Conservation (phyloP, 208 protist species). For the Tritrichomonas foetus region DNA sequence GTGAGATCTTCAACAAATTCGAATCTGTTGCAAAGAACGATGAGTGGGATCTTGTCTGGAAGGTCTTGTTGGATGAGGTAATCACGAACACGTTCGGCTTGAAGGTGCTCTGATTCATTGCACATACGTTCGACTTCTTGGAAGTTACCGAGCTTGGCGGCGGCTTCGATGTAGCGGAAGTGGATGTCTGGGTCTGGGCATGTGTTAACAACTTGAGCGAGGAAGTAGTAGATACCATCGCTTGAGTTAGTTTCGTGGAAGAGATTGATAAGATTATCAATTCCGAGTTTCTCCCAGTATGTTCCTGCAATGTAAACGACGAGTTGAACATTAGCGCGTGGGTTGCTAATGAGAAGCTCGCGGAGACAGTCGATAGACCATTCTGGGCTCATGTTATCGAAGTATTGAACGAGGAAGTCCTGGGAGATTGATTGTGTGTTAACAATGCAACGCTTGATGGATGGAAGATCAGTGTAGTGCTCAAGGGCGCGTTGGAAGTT, state of each 20-base stretch:
- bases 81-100: slow-evolving; percentile 87
- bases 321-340: slow-evolving; percentile 88
- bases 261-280: slow-evolving; percentile 79
- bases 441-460: slow-evolving; percentile 91
- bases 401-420: slow-evolving; percentile 67
- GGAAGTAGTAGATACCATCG: slow-evolving; percentile 89
- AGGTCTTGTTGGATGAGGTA: slow-evolving; percentile 97
- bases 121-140: slow-evolving; percentile 97
- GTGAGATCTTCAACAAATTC: slow-evolving; percentile 95
- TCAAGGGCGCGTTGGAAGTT: slow-evolving; percentile 85
- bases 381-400: slow-evolving; percentile 83
- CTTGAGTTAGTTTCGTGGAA: slow-evolving; percentile 74
- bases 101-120: slow-evolving; percentile 89
- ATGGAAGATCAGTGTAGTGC: slow-evolving; percentile 90
- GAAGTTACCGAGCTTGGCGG: slow-evolving; percentile 84
- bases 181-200: slow-evolving; percentile 90
- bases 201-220: slow-evolving; percentile 88
- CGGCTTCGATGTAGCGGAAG: slow-evolving; percentile 99
- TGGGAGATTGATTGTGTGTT: slow-evolving; percentile 31
- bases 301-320: slow-evolving; percentile 94
- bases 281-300: slow-evolving; percentile 87
- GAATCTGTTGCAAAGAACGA: slow-evolving; percentile 99
- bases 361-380: slow-evolving; percentile 87
- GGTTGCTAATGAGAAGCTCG: slow-evolving; percentile 84
- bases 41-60: slow-evolving; percentile 93